phyloP scores from a whole-genome alignment of 2,329 filamentous ascomycete genomes.

The Biscogniauxia mediterranea region DNA sequence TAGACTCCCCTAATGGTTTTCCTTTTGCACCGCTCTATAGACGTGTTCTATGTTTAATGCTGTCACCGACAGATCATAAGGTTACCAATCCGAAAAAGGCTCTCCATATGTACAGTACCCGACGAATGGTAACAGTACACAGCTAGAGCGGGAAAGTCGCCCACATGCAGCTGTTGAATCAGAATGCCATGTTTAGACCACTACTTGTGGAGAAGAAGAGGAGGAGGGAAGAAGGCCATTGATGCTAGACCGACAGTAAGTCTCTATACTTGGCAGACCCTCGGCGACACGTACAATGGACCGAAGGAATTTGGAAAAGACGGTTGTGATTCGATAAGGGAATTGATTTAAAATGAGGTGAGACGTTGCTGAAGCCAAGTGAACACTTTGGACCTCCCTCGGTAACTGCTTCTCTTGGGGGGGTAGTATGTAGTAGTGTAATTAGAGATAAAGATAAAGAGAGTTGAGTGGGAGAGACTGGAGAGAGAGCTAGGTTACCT shows the following conservation, averaged over 20 bases:
- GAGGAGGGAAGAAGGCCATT: not conserved
- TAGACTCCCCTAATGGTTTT: no score
- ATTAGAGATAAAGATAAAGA: no score
- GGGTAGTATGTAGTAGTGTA: no score
- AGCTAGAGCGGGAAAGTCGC: not conserved
- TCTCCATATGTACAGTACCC: not conserved
- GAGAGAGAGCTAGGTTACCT: no score
- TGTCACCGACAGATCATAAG: not conserved
- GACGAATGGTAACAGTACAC: not conserved
- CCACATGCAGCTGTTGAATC: not conserved
- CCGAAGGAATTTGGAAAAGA: not conserved
- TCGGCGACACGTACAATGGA: not conserved
- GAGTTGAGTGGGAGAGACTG: no score
- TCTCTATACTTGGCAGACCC: not conserved
- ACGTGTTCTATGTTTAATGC: not conserved
- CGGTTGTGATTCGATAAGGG: not conserved
- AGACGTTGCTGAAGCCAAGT: slow-evolving; percentile 17
- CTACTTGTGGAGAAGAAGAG: not conserved
- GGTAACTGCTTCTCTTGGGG: not conserved
- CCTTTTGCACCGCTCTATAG: no score
- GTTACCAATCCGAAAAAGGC: not conserved
- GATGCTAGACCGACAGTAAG: not conserved
- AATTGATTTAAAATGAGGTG: slow-evolving; percentile 15
- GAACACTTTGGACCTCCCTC: not conserved
- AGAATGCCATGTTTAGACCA: not conserved